Base-by-base conservation (phyloP, 106 monocot genomes). In the Dioscorea zingiberensis region DNA sequence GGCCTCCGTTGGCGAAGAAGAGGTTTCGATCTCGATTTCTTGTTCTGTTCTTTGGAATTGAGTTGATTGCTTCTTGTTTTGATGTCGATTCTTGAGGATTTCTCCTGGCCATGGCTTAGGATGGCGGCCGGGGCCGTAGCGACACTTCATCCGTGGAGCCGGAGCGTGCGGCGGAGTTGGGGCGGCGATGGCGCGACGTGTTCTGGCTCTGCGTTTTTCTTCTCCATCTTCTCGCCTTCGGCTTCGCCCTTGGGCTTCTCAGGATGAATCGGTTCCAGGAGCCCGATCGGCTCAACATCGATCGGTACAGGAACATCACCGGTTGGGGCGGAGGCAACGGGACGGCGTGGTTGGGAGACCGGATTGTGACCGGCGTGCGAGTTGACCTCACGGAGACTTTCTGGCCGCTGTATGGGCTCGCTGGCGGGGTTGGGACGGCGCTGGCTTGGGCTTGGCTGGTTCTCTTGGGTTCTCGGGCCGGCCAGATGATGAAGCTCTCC, bases 371-470 rank as follows among this genome's bases (percentile, higher is more conserved):
- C 38, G 3, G 4, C 10, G 38, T 38, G 51, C 51, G 18, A 16
- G 25, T 48, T 26, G 84, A 81, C 38, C 72, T 84, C 16, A 94
- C 94, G 68, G 97, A 98, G 80, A 86, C 84, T 61, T 92, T 77
- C 60, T 98, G 97, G 97, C 92, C 88, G 10, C 77, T 89, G 57
- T 98, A 93, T 77, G 97, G 92, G 51, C 76, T 60, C 2, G 92
- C 97, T 0, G 92, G 84, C 13, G 97, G 75, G 10, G 69, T 83
- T 15, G 92, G 92, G 27, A 48, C 77, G 26, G 28, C 48, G n/a
- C 58, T 98, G 48, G 88, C 86, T 23, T 80, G 79, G 73, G 74
- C 79, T 32, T 98, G 97, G 97, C 67, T 95, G 47, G 46, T 62
- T 2, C 73, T 89, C 19, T 58, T 94, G 48, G 86, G 95, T 21